These are phyloP conservation scores for Clarireedia hainanense DNA, from an alignment of 2,329 filamentous ascomycete genomes.

Conservation along the genomic window DNA sequence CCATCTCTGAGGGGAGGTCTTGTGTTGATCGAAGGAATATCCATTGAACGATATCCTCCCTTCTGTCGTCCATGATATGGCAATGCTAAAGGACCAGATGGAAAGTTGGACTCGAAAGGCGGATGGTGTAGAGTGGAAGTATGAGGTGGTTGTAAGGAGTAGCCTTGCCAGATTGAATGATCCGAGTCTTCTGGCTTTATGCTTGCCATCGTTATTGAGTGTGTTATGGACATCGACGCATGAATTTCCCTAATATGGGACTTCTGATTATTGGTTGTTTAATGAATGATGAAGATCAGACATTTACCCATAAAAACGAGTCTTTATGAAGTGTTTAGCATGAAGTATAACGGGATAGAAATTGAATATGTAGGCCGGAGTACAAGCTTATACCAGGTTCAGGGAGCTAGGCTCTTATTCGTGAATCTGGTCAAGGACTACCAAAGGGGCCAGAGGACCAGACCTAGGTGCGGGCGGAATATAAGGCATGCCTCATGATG, in stretches of 20 bases:
- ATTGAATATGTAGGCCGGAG: conserved; percentile 22
- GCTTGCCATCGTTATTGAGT: conserved; percentile 28
- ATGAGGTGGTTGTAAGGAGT: conserved; percentile 23
- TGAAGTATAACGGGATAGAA: conserved; percentile 17
- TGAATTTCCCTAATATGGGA: conserved; percentile 14
- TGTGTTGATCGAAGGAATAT: conserved; percentile 23
- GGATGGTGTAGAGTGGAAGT: conserved; percentile 19
- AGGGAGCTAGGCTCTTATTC: conserved; percentile 26
- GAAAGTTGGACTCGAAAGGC: conserved; percentile 22
- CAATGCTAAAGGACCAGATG: conserved; percentile 18
- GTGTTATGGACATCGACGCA: conserved; percentile 28
- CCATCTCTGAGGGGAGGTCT: conserved; percentile 18
- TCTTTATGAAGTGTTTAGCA: conserved; percentile 8
- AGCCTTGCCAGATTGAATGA: conserved; percentile 28
- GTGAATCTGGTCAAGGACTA: conserved; percentile 20
- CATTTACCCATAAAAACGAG: conserved; percentile 18
- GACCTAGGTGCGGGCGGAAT: conserved; percentile 11
- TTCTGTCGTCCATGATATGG: conserved; percentile 25
- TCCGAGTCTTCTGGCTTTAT: conserved; percentile 29
- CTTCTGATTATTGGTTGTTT: conserved; percentile 11
- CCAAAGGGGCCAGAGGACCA: conserved; percentile 21
- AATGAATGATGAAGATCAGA: conserved; percentile 13
- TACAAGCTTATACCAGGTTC: conserved; percentile 22
- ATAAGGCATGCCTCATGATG: conserved; percentile 23
- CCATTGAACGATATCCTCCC: conserved; percentile 25